Evolutionary conservation across 306 rosid genomes (phyloP), one percentile per base, ranked within the genome.

Genomic region (Vicia faba): DNA sequence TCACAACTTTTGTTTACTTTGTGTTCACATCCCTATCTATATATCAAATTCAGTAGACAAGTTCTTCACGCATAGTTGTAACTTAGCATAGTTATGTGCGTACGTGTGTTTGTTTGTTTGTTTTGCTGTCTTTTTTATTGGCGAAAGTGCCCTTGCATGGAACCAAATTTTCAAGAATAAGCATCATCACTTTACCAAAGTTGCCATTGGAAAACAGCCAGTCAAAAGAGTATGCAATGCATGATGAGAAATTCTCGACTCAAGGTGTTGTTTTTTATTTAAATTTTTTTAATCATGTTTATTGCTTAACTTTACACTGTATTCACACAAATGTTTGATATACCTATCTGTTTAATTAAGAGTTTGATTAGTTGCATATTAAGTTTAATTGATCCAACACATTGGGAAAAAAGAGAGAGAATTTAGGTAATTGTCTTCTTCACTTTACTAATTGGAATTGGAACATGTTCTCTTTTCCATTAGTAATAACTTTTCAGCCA

Each of bases 61-160:
- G 58, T 87, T 81, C 79, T 25, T 80, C 92, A 87, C 95, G 92
- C 95, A 36, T 89, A 75, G 74, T 81, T 84, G 77, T 80, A 77
- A 86, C 38, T 33, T 48, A 15, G 25, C 11, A 7, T 7, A 48
- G 63, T 75, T 74, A 81, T 79, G 43, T 80, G 81, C 36, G 73
- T 28, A 33, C 62, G 70, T 60, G 51, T 46, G 74, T 56, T 70
- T 69, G 66, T 31, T 31, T 5, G 35, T 33, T 7, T 33, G 38
- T 33, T 33, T 33, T 33, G 38, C 38, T 33, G 38, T 33, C 8
- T 74, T 65, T 68, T 65, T 15, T 8, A 1, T 60, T 56, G 57
- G 18, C 86, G 66, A 74, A 82, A 82, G 56, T 87, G 19, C 81
- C 97, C 97, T 71, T 79, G 64, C 75, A 66, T 75, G 78, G 71